Evolutionary conservation across 345 rosid species (phyloP), one percentile per base, ranked within the genome.

Genomic region (Mangifera indica): DNA sequence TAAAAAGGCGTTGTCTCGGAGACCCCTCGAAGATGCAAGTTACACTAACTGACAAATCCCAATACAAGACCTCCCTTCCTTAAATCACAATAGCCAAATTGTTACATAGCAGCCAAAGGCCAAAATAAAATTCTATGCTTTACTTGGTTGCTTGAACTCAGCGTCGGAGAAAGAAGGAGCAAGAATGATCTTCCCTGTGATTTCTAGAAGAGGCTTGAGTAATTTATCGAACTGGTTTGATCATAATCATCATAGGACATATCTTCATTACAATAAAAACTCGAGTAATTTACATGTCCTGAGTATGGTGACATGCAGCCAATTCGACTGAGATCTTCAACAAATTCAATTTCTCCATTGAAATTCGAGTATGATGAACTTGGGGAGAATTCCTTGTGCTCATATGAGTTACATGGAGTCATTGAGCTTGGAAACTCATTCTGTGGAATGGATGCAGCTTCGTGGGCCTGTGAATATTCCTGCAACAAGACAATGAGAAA

Each of bases 1-100:
- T 26, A 80, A 88, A 88, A 86, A 86, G 70, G 87, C 67, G 85
- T 79, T 67, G 84, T 80, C 89, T 81, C 78, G 78, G 85, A 81
- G 77, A 77, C 51, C 67, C 60, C 67, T 72, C 32, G 25, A 46
- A 46, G 42, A 65, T 70, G 21, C 24, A 37, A 56, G 64, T 61
- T 40, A 37, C 17, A 70, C 48, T 21, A 51, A 21, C 62, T 46
- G 48, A 56, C 48, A 37, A 46, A 45, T 66, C 66, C 51, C 67
- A 56, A 14, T 17, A 26, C 26, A 26, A 37, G 26, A 11, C 25
- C 55, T 3, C 62, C n/a, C 48, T n/a, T n/a, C n/a, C n/a, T n/a
- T n/a, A 63, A 24, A 71, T 58, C 72, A 76, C 69, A 59, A 76
- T 72, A 42, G 65, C 53, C 71, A 63, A 67, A 45, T 63, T 60